phyloP scores from a whole-genome alignment of 805 yeast genomes.

The Candida suzukii region DNA sequence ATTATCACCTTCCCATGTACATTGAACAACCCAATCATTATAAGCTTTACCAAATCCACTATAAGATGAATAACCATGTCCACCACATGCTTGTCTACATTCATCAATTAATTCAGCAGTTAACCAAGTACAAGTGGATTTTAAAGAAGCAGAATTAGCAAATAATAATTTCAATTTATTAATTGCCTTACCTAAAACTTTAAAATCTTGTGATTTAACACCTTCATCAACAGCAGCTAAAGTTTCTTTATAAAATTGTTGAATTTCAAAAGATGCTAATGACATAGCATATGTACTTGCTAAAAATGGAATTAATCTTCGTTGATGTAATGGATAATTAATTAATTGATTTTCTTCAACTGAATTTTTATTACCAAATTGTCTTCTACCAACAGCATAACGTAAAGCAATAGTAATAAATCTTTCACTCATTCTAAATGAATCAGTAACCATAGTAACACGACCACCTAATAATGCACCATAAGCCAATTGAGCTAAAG shows the following conservation, averaged over 20 bases:
- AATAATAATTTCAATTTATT: constrained; percentile 68
- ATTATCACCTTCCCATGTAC: constrained; percentile 98
- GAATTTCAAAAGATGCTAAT: constrained; percentile 60
- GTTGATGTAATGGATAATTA: constrained; percentile 85
- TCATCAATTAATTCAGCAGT: constrained; percentile 77
- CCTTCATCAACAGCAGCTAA: constrained; percentile 49
- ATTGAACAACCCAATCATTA: constrained; percentile 94
- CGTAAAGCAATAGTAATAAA: constrained; percentile 79
- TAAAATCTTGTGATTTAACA: constrained; percentile 40
- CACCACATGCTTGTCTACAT: constrained; percentile 91
- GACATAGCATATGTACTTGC: constrained; percentile 74
- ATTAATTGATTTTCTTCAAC: constrained; percentile 65
- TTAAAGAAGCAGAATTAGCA: constrained; percentile 79
- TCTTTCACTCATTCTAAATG: constrained; percentile 73
- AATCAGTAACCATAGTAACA: constrained; percentile 83
- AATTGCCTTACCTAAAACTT: constrained; percentile 39
- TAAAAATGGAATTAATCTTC: constrained; percentile 77
- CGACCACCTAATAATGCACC: constrained; percentile 85
- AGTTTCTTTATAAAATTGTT: constrained; percentile 41
- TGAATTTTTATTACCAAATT: constrained; percentile 50
- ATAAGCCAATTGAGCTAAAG: constrained; percentile 82
- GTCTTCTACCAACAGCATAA: constrained; percentile 86
- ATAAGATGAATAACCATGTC: constrained; percentile 93
- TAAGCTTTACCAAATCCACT: constrained; percentile 85
- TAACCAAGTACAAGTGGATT: constrained; percentile 87